phyloP scores from a whole-genome alignment of 139 green algal genomes.

The Chlamydomonas schloesseri region DNA sequence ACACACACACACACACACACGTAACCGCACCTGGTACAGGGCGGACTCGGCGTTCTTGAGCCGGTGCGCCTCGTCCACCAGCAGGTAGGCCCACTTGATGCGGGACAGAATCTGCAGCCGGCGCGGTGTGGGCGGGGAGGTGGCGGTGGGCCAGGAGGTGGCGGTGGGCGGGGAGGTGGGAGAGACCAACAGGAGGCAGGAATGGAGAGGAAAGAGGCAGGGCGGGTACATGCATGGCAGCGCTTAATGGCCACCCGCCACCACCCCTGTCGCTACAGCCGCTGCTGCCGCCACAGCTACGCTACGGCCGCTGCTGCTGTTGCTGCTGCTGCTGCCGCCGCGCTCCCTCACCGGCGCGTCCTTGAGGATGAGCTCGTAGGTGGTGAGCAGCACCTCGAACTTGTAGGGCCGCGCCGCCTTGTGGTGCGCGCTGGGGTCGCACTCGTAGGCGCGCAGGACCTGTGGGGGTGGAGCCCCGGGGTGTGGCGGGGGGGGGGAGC shows the following conservation, averaged over 20 bases:
- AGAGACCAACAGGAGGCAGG: too few species aligned
- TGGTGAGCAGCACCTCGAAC: constrained; percentile 91
- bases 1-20: background rate
- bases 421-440: constrained; percentile 41
- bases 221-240: too few species aligned
- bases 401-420: constrained; percentile 55
- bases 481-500: too few species aligned
- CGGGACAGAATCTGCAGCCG: constrained; percentile 27
- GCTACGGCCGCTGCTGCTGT: too few species aligned
- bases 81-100: constrained; percentile 88
- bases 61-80: constrained; percentile 91
- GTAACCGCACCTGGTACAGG: constrained; percentile 78
- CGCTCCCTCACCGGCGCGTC: constrained; percentile 68
- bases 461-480: background rate
- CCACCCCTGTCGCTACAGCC: too few species aligned
- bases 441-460: constrained; percentile 79
- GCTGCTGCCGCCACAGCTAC: too few species aligned
- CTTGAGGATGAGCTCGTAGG: constrained; percentile 94
- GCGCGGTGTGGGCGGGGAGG: too few species aligned
- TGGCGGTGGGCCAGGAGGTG: too few species aligned
- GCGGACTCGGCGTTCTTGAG: constrained; percentile 93
- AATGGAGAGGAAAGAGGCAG: background rate
- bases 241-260: too few species aligned
- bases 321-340: too few species aligned
- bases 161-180: background rate